Percentiles rank a stretch among this genome's conserved stretches.
Conservation (phyloP, 305 asterid species). For the Striga hermonthica region DNA sequence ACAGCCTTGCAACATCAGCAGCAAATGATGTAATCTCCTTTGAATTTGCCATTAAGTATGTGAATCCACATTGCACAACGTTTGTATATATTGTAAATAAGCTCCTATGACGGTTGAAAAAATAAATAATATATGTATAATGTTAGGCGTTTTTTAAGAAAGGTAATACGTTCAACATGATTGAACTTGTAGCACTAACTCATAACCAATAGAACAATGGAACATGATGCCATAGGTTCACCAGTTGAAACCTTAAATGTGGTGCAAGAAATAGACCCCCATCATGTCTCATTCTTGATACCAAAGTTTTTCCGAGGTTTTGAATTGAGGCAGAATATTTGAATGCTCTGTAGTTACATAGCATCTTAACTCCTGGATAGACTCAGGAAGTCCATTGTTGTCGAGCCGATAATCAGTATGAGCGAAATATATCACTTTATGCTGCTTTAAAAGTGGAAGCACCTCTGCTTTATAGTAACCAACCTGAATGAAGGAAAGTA, state of each 20-base stretch:
- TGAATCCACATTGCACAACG: too few relatives aligned
- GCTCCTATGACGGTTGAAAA: too few relatives aligned
- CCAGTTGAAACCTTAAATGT: slow-evolving; percentile 66
- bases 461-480: slow-evolving; percentile 77
- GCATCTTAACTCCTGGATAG: slow-evolving; percentile 91
- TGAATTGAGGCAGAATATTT: slow-evolving; percentile 75
- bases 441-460: slow-evolving; percentile 85
- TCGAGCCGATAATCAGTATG: slow-evolving; percentile 97
- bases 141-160: neutral
- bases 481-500: slow-evolving; percentile 45
- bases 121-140: slow-evolving; percentile 1
- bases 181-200: neutral
- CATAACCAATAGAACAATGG: neutral
- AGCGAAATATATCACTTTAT: slow-evolving; percentile 80
- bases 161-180: neutral
- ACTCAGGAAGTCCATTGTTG: slow-evolving; percentile 70
- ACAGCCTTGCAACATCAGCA: too few relatives aligned
- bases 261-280: slow-evolving; percentile 80
- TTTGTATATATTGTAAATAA: too few relatives aligned
- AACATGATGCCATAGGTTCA: slow-evolving; percentile 23
- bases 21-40: too few relatives aligned
- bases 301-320: slow-evolving; percentile 66
- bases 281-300: slow-evolving; percentile 65
- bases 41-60: too few relatives aligned
- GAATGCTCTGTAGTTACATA: slow-evolving; percentile 79